phyloP scores from a whole-genome alignment of 2,329 filamentous ascomycete species.

The Alternaria ethzedia region DNA sequence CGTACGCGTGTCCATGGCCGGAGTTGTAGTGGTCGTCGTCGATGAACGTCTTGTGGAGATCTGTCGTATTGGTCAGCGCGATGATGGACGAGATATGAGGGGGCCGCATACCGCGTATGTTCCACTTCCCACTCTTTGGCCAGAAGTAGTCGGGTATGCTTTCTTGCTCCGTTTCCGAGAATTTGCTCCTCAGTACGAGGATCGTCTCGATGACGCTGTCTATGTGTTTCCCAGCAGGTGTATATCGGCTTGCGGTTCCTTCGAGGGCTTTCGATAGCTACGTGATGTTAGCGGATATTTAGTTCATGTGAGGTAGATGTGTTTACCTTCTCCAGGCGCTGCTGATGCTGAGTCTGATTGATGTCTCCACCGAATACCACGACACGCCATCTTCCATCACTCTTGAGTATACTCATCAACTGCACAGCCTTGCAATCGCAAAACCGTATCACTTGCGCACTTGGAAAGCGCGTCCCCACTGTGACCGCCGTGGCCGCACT shows the following conservation, averaged over 20 bases:
- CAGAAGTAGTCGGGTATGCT: constrained; percentile 64
- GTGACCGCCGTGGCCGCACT: constrained; percentile 47
- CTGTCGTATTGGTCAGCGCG: constrained; percentile 40
- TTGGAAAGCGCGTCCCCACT: constrained; percentile 60
- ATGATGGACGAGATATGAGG: not conserved
- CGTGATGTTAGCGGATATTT: not conserved
- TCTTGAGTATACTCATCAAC: constrained; percentile 56
- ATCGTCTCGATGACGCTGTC: constrained; percentile 66
- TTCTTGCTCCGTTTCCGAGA: constrained; percentile 57
- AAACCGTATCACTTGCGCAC: constrained; percentile 64
- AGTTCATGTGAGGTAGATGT: no score
- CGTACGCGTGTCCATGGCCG: constrained; percentile 64
- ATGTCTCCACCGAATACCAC: constrained; percentile 59
- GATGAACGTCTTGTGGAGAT: constrained; percentile 66
- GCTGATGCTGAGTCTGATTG: constrained; percentile 21
- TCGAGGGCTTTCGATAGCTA: constrained; percentile 32
- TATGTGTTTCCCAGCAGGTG: constrained; percentile 50
- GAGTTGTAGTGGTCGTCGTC: constrained; percentile 63
- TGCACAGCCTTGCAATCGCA: constrained; percentile 66
- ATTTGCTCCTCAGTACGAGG: constrained; percentile 59
- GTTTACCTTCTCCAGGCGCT: no score
- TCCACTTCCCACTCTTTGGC: constrained; percentile 62
- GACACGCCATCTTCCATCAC: constrained; percentile 60
- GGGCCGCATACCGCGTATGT: constrained; percentile 56
- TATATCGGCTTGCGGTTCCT: constrained; percentile 51